phyloP scores from a whole-genome alignment of 306 rosid genomes.

The Sophora flavescens region DNA sequence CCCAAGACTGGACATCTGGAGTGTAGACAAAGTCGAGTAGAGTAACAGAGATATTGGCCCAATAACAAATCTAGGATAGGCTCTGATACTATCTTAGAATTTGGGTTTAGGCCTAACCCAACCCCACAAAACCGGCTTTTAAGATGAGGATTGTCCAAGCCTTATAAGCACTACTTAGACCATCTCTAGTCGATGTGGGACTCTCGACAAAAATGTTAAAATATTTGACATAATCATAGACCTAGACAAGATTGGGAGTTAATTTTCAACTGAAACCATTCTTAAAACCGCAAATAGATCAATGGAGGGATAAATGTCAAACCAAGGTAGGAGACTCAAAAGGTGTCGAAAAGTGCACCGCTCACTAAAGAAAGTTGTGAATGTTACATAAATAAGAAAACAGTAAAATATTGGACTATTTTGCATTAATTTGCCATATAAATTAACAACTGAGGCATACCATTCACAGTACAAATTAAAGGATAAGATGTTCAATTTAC shows the following conservation, averaged over 20 bases:
- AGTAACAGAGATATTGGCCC: no score
- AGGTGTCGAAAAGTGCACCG: neutral
- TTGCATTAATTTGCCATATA: neutral
- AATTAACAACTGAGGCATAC: neutral
- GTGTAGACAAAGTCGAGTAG: no score
- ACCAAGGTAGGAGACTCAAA: neutral
- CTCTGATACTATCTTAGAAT: no score
- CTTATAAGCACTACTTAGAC: no score
- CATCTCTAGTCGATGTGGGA: no score
- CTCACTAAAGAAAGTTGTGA: conserved; percentile 1
- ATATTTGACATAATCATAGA: no score
- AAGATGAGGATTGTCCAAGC: no score
- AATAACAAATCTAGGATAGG: no score
- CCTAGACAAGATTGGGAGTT: neutral
- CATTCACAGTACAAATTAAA: neutral
- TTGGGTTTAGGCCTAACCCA: no score
- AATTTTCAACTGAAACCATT: conserved; percentile 13
- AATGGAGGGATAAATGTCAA: conserved; percentile 24
- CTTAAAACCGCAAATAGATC: neutral
- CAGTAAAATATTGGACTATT: neutral
- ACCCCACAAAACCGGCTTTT: no score
- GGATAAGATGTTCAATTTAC: neutral
- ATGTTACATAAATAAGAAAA: neutral
- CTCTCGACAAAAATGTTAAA: no score
- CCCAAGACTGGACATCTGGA: no score